These are phyloP conservation scores for Phanerochaete sordida DNA, from an alignment of 768 basidiomycete genomes.

Conservation along the genomic window DNA sequence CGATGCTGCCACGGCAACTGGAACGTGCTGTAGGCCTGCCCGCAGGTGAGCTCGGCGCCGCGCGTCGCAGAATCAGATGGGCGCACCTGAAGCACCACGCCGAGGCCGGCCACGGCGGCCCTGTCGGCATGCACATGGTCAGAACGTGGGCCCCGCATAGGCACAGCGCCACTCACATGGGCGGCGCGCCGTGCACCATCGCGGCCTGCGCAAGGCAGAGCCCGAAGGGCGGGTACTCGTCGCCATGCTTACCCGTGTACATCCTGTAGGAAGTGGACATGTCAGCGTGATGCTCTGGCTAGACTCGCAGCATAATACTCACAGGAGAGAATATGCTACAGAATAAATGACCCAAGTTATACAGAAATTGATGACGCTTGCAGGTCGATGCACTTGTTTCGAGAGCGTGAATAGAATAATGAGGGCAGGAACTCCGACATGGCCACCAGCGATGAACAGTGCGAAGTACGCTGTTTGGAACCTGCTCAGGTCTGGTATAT, in stretches of 20 bases:
- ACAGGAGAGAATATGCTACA: constrained; percentile 48
- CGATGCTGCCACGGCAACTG: constrained; percentile 21
- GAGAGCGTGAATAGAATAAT: constrained; percentile 42
- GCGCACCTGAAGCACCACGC: constrained; percentile 39
- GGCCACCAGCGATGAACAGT: constrained; percentile 49
- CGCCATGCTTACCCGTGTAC: constrained; percentile 28
- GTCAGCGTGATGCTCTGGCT: not conserved
- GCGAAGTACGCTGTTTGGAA: constrained; percentile 39
- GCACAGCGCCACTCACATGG: constrained; percentile 39
- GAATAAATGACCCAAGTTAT: constrained; percentile 55
- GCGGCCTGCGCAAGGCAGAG: constrained; percentile 51
- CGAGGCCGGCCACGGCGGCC: constrained; percentile 38
- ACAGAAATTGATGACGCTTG: constrained; percentile 55
- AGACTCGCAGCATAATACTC: constrained; percentile 21
- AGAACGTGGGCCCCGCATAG: not conserved
- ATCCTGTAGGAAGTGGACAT: constrained; percentile 20
- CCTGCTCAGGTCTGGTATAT: not conserved
- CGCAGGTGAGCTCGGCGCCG: not conserved
- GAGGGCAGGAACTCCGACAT: constrained; percentile 47
- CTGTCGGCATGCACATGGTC: constrained; percentile 23
- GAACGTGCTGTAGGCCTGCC: constrained; percentile 36
- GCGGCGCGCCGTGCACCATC: constrained; percentile 48
- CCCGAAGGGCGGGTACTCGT: constrained; percentile 21
- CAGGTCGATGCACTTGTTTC: constrained; percentile 41
- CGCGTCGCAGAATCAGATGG: not conserved